Conservation (phyloP, 2,329 filamentous ascomycete genomes). For the Epichloe uncinata region DNA sequence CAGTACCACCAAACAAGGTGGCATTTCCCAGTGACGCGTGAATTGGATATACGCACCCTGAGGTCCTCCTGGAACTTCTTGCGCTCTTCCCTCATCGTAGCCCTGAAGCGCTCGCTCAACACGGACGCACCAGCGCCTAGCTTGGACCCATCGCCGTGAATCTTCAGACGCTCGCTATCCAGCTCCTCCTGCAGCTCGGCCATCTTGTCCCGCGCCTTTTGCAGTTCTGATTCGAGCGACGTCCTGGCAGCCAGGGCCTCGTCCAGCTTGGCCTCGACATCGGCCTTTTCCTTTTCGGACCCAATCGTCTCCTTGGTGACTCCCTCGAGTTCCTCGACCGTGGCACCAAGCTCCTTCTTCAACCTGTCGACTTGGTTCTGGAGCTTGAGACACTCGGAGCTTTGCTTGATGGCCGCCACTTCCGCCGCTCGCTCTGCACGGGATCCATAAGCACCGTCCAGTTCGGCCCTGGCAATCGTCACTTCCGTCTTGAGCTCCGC, state of each 20-base stretch:
- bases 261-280: conserved; percentile 26
- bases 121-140: conserved; percentile 33
- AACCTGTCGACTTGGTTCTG: conserved; percentile 35
- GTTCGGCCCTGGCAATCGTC: conserved; percentile 46
- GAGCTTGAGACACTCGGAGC: conserved; percentile 31
- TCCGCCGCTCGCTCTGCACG: conserved; percentile 46
- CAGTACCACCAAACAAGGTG: not conserved
- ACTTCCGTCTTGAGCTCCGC: conserved; percentile 49
- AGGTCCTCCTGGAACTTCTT: conserved; percentile 44
- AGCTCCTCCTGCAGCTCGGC: conserved; percentile 35
- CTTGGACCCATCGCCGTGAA: conserved; percentile 19
- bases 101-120: conserved; percentile 43
- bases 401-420: conserved; percentile 38
- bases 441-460: conserved; percentile 48
- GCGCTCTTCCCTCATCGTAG: conserved; percentile 42
- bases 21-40: too few relatives aligned
- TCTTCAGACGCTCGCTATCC: conserved; percentile 36
- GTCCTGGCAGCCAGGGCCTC: conserved; percentile 18
- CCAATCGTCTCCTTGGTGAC: conserved; percentile 38
- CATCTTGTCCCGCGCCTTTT: conserved; percentile 22
- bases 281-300: conserved; percentile 35
- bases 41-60: conserved; percentile 24
- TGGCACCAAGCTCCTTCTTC: conserved; percentile 35
- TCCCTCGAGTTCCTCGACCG: conserved; percentile 38
- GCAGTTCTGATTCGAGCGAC: conserved; percentile 29